phyloP scores from a whole-genome alignment of 352 stramenopile species.

The Phytopythium litorale region DNA sequence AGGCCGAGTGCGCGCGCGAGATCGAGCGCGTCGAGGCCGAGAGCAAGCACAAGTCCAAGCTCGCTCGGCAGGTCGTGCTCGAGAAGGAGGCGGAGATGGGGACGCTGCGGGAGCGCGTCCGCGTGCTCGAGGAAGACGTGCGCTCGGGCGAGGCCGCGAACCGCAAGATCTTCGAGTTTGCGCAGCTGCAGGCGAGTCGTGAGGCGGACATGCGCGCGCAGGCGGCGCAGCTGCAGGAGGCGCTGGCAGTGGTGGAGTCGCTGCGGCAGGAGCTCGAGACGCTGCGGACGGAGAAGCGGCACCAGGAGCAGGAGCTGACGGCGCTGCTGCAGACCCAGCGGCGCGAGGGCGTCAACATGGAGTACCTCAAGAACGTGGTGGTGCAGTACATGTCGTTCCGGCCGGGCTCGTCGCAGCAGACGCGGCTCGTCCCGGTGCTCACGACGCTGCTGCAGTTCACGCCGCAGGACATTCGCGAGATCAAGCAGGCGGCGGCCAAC shows the following conservation, averaged over 20 bases:
- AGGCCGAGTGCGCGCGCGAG: constrained; percentile 40
- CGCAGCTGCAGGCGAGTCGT: constrained; percentile 78
- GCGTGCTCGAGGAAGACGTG: constrained; percentile 81
- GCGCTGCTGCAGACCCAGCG: constrained; percentile 77
- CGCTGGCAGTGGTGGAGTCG: constrained; percentile 40
- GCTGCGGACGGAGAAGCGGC: constrained; percentile 50
- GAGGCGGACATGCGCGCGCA: constrained; percentile 66
- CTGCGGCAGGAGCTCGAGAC: constrained; percentile 46
- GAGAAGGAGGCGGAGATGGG: constrained; percentile 80
- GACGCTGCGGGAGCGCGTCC: constrained; percentile 43
- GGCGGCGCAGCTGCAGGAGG: constrained; percentile 43
- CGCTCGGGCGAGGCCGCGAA: constrained; percentile 78
- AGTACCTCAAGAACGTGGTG: constrained; percentile 90
- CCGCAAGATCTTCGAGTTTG: constrained; percentile 87
- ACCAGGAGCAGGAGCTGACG: constrained; percentile 64
- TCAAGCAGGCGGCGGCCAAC: constrained; percentile 49
- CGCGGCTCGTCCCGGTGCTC: constrained; percentile 73
- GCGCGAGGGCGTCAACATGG: constrained; percentile 86
- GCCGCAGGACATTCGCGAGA: constrained; percentile 65
- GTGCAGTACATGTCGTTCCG: constrained; percentile 90
- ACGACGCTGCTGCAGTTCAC: constrained; percentile 86
- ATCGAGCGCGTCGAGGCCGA: constrained; percentile 68
- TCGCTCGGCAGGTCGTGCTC: constrained; percentile 73
- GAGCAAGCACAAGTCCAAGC: constrained; percentile 83
- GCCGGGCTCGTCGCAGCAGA: constrained; percentile 74